Conservation (phyloP, 306 rosid species). For the Abrus pulchellus region DNA sequence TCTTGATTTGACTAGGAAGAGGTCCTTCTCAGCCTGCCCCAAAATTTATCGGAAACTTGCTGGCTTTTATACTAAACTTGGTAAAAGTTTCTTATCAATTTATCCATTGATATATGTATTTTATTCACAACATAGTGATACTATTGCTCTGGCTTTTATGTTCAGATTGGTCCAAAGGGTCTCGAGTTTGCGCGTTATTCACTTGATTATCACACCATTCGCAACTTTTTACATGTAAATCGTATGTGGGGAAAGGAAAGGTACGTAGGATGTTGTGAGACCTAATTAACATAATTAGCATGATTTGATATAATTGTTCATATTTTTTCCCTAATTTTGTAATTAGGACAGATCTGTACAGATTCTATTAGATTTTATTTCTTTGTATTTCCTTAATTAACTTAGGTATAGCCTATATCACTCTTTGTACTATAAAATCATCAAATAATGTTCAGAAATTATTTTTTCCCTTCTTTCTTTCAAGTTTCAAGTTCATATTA, state of each 20-base stretch:
- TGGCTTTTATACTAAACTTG: constrained; percentile 91
- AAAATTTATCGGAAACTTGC: constrained; percentile 77
- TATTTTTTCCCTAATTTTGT: background rate
- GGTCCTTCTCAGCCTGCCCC: constrained; percentile 97
- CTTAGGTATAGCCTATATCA: background rate
- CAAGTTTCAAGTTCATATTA: background rate
- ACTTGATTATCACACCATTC: constrained; percentile 94
- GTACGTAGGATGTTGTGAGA: constrained; percentile 48
- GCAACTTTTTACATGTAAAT: constrained; percentile 80
- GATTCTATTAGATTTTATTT: background rate
- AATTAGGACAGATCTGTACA: background rate
- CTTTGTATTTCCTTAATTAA: background rate
- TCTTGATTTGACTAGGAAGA: constrained; percentile 61
- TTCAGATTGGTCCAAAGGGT: constrained; percentile 93
- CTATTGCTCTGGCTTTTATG: constrained; percentile 40
- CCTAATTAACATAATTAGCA: background rate
- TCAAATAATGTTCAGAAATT: background rate
- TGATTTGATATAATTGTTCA: background rate
- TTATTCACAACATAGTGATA: background rate
- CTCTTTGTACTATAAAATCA: background rate
- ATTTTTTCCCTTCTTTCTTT: background rate
- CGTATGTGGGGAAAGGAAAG: constrained; percentile 93
- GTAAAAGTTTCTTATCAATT: constrained; percentile 53
- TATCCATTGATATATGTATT: constrained; percentile 2
- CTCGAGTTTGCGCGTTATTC: constrained; percentile 96